Base-by-base conservation (phyloP, 306 rosid species). In the Castanospermum australe region DNA sequence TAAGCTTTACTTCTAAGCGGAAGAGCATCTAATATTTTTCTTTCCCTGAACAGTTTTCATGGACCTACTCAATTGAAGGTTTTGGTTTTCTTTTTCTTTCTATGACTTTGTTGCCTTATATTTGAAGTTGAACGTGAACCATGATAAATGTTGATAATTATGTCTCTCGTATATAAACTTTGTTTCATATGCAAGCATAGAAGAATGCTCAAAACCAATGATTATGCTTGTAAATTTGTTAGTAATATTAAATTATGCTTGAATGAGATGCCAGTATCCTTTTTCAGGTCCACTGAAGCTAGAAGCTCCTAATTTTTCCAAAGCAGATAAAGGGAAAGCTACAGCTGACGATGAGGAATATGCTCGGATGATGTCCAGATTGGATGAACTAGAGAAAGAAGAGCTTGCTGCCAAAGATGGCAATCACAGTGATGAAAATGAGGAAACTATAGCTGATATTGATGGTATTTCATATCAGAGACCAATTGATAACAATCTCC, bases 341-440 rank as follows among this genome's bases (percentile, higher is more conserved):
- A 62, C 81, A n/a, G 42, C 39, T 72, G 79, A 84, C 1, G 85
- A 92, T 82, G 87, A 75, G 71, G 97, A 92, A 35, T 87, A 69
- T 86, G 89, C 89, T 77, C 82, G 68, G 11, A 75, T 94, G 11
- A 60, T 84, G 83, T 22, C 95, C 59, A 84, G 77, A 84, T 32
- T 89, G 86, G 97, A 89, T 68, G 92, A 89, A 74, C 95, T 94
- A 32, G 99, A 92, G 87, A 82, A 76, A 70, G 91, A 94, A 84
- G 97, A 91, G 80, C 91, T 84, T 84, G 95, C 87, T 76, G 95
- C 93, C 25, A 89, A 88, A 82, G 77, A 65, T 73, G 80, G 69
- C 50, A 24, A 48, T 61, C 73, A 45, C 41, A 41, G 64, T 68
- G 87, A 84, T 39, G 73, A 82, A 62, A 87, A 81, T 15, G 88